Conservation (phyloP, 2,329 filamentous ascomycete species). For the Orbilia brochopaga region DNA sequence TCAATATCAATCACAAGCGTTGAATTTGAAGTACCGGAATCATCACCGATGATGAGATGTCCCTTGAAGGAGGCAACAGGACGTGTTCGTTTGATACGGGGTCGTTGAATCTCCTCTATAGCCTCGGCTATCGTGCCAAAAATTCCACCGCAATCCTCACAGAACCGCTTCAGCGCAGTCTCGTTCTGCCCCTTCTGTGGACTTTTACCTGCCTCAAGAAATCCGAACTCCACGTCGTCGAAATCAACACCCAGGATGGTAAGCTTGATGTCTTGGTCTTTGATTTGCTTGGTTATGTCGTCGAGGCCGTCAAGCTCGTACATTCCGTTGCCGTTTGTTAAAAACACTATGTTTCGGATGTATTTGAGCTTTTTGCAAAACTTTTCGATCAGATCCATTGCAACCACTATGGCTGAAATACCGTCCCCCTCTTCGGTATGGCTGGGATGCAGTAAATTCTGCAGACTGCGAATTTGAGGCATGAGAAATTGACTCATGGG, state of each 20-base stretch:
- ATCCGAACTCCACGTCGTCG: conserved; percentile 85
- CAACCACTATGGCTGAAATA: conserved; percentile 84
- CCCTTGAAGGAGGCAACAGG: conserved; percentile 82
- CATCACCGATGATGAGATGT: conserved; percentile 77
- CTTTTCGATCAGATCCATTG: conserved; percentile 80
- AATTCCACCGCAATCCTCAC: conserved; percentile 71
- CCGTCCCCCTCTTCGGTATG: conserved; percentile 74
- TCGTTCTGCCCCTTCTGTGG: conserved; percentile 78
- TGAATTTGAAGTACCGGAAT: conserved; percentile 69
- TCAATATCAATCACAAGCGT: conserved; percentile 85
- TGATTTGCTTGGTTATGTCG: conserved; percentile 75
- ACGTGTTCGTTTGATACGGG: conserved; percentile 75
- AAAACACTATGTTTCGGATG: conserved; percentile 77
- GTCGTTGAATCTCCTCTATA: conserved; percentile 77
- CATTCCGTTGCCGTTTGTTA: conserved; percentile 78
- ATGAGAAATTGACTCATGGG: conserved; percentile 71
- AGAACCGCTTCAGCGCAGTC: conserved; percentile 68
- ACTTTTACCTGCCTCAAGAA: conserved; percentile 88
- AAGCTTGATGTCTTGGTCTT: conserved; percentile 76
- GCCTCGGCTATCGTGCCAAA: conserved; percentile 88
- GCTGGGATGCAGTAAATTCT: conserved; percentile 70
- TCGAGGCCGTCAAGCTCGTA: conserved; percentile 76
- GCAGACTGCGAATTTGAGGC: conserved; percentile 71
- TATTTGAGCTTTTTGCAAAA: conserved; percentile 84
- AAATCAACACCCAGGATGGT: conserved; percentile 88